Percentiles rank a stretch among this genome's conserved stretches.
phyloP scores from a whole-genome alignment of 805 yeast species.

The Diddensiella santjacobensis region DNA sequence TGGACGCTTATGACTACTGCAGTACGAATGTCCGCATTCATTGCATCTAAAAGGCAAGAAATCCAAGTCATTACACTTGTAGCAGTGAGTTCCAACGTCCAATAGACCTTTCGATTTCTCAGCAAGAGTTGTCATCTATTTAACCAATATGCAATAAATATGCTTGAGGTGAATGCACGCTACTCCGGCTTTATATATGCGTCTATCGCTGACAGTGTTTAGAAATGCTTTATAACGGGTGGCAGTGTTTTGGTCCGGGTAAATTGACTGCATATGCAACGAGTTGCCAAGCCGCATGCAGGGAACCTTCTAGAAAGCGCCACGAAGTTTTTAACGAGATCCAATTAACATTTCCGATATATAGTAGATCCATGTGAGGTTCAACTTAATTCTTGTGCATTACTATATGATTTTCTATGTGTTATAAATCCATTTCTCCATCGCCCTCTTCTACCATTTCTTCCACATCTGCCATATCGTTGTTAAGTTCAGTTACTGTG shows the following conservation, averaged over 20 bases:
- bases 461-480: constrained; percentile 8
- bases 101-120: constrained; percentile 25
- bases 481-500: constrained; percentile 25
- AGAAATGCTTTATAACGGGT: no score
- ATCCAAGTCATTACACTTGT: constrained; percentile 37
- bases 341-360: no score
- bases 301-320: neutral
- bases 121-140: constrained; percentile 16
- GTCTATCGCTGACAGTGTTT: no score
- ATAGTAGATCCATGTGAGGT: no score
- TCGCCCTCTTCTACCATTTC: neutral
- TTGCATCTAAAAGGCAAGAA: constrained; percentile 42
- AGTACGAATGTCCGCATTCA: constrained; percentile 35
- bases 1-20: constrained; percentile 36
- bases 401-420: no score
- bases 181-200: neutral
- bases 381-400: no score
- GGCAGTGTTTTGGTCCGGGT: no score
- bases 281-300: neutral
- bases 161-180: neutral
- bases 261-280: no score
- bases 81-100: constrained; percentile 41
- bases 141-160: no score
- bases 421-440: no score
- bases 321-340: no score